Conservation (phyloP, 1,284 basidiomycete genomes). For the Tylopilus sp. region DNA sequence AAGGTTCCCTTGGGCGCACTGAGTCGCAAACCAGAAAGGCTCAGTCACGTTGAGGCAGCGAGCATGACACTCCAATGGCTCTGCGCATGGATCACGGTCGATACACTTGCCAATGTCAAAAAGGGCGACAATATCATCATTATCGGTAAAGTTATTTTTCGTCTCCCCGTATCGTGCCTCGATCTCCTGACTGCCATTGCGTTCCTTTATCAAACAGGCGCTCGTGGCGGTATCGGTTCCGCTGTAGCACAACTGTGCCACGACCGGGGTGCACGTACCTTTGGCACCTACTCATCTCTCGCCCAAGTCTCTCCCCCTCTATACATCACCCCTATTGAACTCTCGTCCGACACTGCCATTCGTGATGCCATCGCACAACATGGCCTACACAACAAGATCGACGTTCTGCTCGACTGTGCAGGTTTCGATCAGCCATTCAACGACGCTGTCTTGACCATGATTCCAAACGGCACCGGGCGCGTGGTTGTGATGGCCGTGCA, state of each 20-base stretch:
- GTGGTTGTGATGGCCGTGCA: constrained; percentile 49
- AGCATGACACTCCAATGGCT: constrained; percentile 48
- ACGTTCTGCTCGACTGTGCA: constrained; percentile 47
- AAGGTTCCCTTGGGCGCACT: constrained; percentile 41
- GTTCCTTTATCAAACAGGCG: constrained; percentile 30
- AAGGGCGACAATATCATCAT: constrained; percentile 47
- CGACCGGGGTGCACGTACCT: constrained; percentile 44
- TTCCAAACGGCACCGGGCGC: constrained; percentile 42
- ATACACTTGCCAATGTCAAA: constrained; percentile 46
- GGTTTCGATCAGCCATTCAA: constrained; percentile 47
- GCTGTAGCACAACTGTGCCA: constrained; percentile 46
- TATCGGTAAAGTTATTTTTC: constrained; percentile 26
- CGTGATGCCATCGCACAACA: constrained; percentile 39
- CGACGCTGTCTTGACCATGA: constrained; percentile 47
- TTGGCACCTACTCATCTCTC: constrained; percentile 48
- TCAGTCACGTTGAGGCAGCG: constrained; percentile 41
- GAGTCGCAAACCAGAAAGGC: constrained; percentile 41
- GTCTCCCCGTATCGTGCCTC: neutral
- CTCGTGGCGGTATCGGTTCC: constrained; percentile 48
- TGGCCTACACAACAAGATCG: constrained; percentile 43
- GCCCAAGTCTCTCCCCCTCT: constrained; percentile 30
- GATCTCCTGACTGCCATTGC: neutral
- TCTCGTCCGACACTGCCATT: constrained; percentile 43
- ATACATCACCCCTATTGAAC: constrained; percentile 45
- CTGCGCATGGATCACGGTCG: constrained; percentile 50